Evolutionary conservation across 331 rosid species (phyloP), one percentile per base, ranked within the genome.

Genomic region (Ulmus americana): DNA sequence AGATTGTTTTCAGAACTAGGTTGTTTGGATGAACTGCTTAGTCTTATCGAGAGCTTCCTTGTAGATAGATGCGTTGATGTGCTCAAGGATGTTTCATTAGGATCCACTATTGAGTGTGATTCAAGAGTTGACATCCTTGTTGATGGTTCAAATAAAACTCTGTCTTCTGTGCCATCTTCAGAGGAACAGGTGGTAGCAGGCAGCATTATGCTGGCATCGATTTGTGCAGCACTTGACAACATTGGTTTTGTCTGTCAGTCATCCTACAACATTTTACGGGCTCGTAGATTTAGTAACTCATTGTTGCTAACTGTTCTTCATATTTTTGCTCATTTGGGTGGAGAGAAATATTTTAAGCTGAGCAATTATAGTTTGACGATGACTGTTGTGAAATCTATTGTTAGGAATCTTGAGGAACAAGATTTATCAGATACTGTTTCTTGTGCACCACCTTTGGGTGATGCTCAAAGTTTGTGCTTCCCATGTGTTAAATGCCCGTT

Each of bases 291-390:
- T 64, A 83, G 76, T 61, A 72, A 78, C 45, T 72, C 83, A 28
- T 43, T 77, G 80, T 67, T 75, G 81, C 78, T 86, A 65, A 84
- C 75, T 20, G 68, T 92, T 53, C 88, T 88, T 61, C 96, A 86
- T 75, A 62, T 80, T 56, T 91, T 86, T 85, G 87, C 90, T 62
- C 74, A 83, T 79, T 39, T 88, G 73, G 86, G 90, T 16, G 94
- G 90, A 49, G 80, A 79, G 39, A 75, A 83, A 77, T 77, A 75
- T 75, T 81, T 91, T 52, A 57, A 51, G 61, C 10, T 28, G 44
- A 72, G 76, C 40, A 72, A 63, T 67, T 81, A 60, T 63, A 64
- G 72, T 69, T 75, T 78, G 56, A 39, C 69, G 76, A 72, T 73
- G 79, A 76, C 74, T 14, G 88, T 85, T 46, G 53, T 88, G 80